Base-by-base conservation (phyloP, 352 stramenopile species). In the Phytophthora tentaculata region DNA sequence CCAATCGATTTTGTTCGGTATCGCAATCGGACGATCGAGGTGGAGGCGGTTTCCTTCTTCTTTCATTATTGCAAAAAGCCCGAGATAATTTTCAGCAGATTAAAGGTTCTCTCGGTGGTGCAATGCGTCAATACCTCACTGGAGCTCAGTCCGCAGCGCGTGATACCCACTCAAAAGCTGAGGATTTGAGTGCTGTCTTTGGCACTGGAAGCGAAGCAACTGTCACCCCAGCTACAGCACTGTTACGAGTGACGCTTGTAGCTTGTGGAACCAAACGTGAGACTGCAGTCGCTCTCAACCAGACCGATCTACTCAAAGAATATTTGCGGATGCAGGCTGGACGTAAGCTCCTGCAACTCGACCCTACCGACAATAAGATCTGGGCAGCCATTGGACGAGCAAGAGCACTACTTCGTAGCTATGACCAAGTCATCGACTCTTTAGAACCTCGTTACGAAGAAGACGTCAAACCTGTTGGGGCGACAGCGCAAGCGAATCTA, bases 101-200 rank as follows among this genome's bases (percentile, higher is more conserved):
- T 2, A 57, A 80, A 23, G 61, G 76, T 4, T 19, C 60, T 12
- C 72, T 92, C 13, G 76, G 89, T 14, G 71, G 71, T 0, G 72
- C 82, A 17, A 81, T 90, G 28, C 80, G 86, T 13, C 68, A 72
- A 6, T 81, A 77, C 47, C 61, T 89, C n/a, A 86, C 77, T 9
- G 76, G 78, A 22, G 71, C 83, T 24, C 71, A 84, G 19, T 20
- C 58, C 28, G 78, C 71, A 28, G 64, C 73, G 4, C 71, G 64
- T 22, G 64, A 74, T 23, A 14, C 24, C 1, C 19, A 12, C 7
- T 19, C 43, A 2, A 51, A 50, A 16, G 45, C 12, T 55, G n/a
- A 20, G 26, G 67, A 26, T 1, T 53, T 71, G 19, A 49, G 22
- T 28, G 24, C 47, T 22, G 22, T 76, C 1, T 72, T 76, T 26